phyloP scores from a whole-genome alignment of 192 early-diverging fungal species.

The Coemansia nantahalensis region DNA sequence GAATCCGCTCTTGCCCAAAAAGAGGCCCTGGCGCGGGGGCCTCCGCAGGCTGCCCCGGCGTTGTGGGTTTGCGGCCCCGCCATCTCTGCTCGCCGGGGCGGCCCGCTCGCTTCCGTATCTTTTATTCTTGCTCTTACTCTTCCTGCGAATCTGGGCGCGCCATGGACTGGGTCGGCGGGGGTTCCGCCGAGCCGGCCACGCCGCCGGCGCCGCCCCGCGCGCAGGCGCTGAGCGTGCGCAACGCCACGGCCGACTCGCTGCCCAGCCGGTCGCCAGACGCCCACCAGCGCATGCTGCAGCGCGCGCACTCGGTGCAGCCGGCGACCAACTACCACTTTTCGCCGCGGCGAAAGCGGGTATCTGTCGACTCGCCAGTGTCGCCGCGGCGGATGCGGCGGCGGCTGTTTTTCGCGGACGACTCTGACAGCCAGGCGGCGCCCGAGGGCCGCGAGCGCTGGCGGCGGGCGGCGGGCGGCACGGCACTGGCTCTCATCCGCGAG shows the following conservation, averaged over 20 bases:
- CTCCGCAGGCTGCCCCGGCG: no score
- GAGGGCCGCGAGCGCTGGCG: constrained; percentile 18
- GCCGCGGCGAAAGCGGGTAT: constrained; percentile 31
- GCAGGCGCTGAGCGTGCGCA: constrained; percentile 30
- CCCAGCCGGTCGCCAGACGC: constrained; percentile 30
- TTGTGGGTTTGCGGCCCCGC: no score
- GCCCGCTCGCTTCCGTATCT: no score
- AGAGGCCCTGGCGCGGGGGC: no score
- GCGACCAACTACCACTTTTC: constrained; percentile 24
- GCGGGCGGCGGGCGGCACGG: constrained; percentile 18
- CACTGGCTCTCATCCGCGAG: constrained; percentile 44
- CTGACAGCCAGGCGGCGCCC: constrained; percentile 14
- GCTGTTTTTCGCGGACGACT: constrained; percentile 44
- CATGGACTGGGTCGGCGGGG: constrained; percentile 1
- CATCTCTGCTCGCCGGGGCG: no score
- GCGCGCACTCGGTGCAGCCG: constrained; percentile 41
- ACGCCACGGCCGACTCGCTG: constrained; percentile 8
- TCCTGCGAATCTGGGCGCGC: background rate
- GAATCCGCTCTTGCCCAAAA: no score
- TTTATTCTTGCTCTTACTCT: background rate
- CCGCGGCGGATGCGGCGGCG: constrained; percentile 44
- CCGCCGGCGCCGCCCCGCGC: constrained; percentile 18
- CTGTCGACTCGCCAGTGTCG: constrained; percentile 11
- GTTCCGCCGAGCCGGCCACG: no score
- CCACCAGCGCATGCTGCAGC: constrained; percentile 31